Evolutionary conservation across 2,329 filamentous ascomycete genomes (phyloP).

Genomic region (Hymenoscyphus linearis): DNA sequence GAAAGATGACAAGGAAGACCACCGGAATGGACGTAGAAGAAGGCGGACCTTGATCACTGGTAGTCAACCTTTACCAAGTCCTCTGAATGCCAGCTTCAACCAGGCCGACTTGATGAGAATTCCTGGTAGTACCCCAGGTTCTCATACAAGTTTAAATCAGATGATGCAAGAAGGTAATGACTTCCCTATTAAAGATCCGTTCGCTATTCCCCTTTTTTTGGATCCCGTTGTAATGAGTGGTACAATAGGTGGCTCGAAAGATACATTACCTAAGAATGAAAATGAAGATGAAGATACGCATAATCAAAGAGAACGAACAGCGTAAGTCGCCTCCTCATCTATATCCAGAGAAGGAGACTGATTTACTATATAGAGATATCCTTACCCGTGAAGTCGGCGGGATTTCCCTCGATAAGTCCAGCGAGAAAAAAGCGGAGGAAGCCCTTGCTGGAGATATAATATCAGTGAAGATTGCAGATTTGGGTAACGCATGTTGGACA

Average conservation of each 20-base stretch:
- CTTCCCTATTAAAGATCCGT: constrained; percentile 34
- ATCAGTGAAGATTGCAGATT: constrained; percentile 96
- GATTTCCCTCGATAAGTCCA: constrained; percentile 80
- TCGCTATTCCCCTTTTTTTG: constrained; percentile 30
- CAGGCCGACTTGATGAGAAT: constrained; percentile 63
- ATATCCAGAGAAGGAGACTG: constrained; percentile 9
- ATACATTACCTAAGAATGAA: constrained; percentile 45
- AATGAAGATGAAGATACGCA: constrained; percentile 57
- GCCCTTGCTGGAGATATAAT: constrained; percentile 52
- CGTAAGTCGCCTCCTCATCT: constrained; percentile 55
- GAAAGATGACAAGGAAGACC: constrained; percentile 75
- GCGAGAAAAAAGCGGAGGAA: constrained; percentile 57
- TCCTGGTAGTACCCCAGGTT: constrained; percentile 51
- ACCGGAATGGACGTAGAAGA: constrained; percentile 84
- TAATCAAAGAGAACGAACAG: constrained; percentile 85
- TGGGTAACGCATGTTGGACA: constrained; percentile 98
- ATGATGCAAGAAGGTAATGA: constrained; percentile 72
- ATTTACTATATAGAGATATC: constrained; percentile 59
- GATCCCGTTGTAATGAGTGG: constrained; percentile 49
- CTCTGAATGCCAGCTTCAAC: constrained; percentile 87
- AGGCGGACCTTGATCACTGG: constrained; percentile 93
- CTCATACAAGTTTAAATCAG: constrained; percentile 75
- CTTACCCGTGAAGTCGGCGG: constrained; percentile 90
- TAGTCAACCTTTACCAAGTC: constrained; percentile 91
- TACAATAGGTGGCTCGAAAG: constrained; percentile 41